Evolutionary conservation across 2,329 filamentous ascomycete species (phyloP).

Genomic region (Neonectria neomacrospora): DNA sequence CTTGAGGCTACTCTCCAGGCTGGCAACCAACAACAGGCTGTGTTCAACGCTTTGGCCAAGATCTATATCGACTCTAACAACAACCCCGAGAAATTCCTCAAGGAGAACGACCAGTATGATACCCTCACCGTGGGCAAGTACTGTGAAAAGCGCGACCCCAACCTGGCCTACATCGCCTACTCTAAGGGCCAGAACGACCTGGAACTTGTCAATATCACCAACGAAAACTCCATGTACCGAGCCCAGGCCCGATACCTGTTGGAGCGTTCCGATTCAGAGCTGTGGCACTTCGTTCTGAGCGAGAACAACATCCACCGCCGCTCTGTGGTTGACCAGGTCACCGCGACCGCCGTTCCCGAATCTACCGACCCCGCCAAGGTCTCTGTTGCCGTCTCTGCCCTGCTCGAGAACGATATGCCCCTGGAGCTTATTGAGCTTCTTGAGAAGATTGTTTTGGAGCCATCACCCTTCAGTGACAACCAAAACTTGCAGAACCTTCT

Average conservation of each 20-base stretch:
- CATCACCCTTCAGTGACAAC: constrained; percentile 98
- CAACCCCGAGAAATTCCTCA: constrained; percentile 96
- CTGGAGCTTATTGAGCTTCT: constrained; percentile 95
- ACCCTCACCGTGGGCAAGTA: constrained; percentile 94
- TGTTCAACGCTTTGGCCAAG: constrained; percentile 97
- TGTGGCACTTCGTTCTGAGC: constrained; percentile 95
- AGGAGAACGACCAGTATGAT: constrained; percentile 97
- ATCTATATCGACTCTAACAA: constrained; percentile 99
- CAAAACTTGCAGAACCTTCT: constrained; percentile 95
- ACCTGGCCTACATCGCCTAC: constrained; percentile 94
- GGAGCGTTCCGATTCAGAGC: constrained; percentile 87
- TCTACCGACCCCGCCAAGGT: constrained; percentile 94
- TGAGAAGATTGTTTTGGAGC: constrained; percentile 99
- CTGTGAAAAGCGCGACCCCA: constrained; percentile 98
- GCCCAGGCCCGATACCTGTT: constrained; percentile 96
- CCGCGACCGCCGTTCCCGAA: constrained; percentile 92
- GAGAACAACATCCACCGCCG: constrained; percentile 96
- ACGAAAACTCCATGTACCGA: constrained; percentile 99
- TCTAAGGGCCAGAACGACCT: constrained; percentile 97
- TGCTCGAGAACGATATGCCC: constrained; percentile 90
- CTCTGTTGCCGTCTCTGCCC: constrained; percentile 90
- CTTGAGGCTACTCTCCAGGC: constrained; percentile 89
- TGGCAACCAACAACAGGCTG: constrained; percentile 94
- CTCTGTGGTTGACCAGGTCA: constrained; percentile 95
- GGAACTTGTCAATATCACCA: constrained; percentile 96